Evolutionary conservation across 2,329 filamentous ascomycete genomes (phyloP).

Genomic region (Clonostachys sp.): DNA sequence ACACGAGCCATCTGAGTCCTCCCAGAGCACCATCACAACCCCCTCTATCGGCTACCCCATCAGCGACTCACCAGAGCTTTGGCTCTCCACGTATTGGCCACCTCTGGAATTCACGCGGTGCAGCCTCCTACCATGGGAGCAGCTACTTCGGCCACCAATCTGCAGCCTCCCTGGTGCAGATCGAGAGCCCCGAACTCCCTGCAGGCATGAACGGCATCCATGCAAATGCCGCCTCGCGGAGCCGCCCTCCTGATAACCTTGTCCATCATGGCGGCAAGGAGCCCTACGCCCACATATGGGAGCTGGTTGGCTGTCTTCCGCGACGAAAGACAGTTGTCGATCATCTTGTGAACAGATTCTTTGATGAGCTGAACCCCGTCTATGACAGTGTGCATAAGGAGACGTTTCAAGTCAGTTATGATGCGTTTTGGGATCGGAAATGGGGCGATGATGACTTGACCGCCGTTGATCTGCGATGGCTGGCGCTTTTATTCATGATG

Average conservation of each 20-base stretch:
- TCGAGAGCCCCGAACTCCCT: conserved; percentile 13
- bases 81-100: conserved; percentile 10
- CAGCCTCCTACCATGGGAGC: conserved; percentile 20
- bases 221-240: not conserved
- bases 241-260: not conserved
- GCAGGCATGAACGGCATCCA: conserved; percentile 7
- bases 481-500: conserved; percentile 32
- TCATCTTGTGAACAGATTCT: conserved; percentile 22
- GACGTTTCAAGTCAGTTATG: conserved; percentile 25
- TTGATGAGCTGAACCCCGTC: conserved; percentile 26
- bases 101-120: conserved; percentile 19
- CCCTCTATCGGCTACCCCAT: too few relatives aligned
- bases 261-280: conserved; percentile 8
- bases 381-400: conserved; percentile 26
- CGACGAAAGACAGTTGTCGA: conserved; percentile 28
- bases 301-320: conserved; percentile 29
- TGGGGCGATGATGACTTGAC: conserved; percentile 31
- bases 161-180: conserved; percentile 21
- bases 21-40: too few relatives aligned
- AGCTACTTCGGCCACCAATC: conserved; percentile 24
- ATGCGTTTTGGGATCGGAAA: conserved; percentile 29
- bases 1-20: too few relatives aligned
- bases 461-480: conserved; percentile 31
- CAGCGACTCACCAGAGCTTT: too few relatives aligned
- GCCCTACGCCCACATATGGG: conserved; percentile 29